Percentiles rank a stretch among this genome's conserved stretches.
Evolutionary conservation across 495 filamentous ascomycete genomes (phyloP).

Genomic region (Physcia stellaris): DNA sequence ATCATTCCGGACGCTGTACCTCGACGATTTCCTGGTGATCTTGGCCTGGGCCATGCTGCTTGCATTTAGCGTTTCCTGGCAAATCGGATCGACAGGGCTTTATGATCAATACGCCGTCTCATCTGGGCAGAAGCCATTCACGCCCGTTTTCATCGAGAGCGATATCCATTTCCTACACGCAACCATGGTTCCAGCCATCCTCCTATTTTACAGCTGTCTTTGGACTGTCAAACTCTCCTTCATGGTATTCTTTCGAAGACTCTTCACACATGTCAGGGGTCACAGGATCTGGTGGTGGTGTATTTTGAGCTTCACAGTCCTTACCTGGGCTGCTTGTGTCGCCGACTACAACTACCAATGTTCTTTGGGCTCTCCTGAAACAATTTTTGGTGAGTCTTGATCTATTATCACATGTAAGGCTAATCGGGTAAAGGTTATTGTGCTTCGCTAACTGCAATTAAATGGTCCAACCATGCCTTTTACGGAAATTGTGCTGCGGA

Average conservation of each 20-base stretch:
- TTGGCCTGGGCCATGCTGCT: conserved; percentile 17
- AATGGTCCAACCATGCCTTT: conserved; percentile 9
- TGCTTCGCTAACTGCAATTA: neutral
- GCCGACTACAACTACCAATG: conserved; percentile 10
- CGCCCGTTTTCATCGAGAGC: neutral
- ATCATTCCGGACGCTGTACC: conserved; percentile 13
- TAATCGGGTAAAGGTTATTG: neutral
- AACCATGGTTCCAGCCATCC: conserved; percentile 3
- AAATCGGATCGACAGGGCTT: neutral
- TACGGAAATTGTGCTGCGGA: conserved; percentile 16
- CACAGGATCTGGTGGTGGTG: conserved; percentile 13
- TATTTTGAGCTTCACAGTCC: conserved; percentile 8
- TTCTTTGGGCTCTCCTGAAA: conserved; percentile 1
- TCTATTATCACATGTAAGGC: neutral
- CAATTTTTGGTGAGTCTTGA: conserved; percentile 2
- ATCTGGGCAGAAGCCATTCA: neutral
- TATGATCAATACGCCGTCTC: conserved; percentile 1
- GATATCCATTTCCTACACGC: neutral
- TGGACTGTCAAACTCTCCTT: conserved; percentile 18
- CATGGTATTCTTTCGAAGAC: conserved; percentile 19
- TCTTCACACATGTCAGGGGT: conserved; percentile 9
- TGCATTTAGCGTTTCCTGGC: conserved; percentile 14
- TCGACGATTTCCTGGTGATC: conserved; percentile 16
- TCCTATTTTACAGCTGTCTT: conserved; percentile 17
- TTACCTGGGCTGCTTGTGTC: conserved; percentile 10